Conservation (phyloP, 2,329 filamentous ascomycete genomes). For the Penicillium sp. region DNA sequence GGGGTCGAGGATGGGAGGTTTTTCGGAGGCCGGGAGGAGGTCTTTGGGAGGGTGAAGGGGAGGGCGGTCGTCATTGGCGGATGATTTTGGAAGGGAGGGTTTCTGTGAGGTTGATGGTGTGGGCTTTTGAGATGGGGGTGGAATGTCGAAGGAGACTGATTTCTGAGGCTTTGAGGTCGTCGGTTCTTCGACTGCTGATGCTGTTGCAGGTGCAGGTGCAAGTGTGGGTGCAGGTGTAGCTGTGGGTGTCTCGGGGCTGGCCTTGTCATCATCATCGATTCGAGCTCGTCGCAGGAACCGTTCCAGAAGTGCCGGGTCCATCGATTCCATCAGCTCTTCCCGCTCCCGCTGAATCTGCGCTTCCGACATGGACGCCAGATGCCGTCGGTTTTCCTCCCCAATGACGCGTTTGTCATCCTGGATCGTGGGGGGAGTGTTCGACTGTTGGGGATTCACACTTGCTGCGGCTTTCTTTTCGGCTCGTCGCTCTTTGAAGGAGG, state of each 20-base stretch:
- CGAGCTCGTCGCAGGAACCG: constrained; percentile 74
- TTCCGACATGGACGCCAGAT: constrained; percentile 74
- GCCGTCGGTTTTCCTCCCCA: constrained; percentile 76
- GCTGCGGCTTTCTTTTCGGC: constrained; percentile 28
- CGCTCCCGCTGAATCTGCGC: constrained; percentile 80
- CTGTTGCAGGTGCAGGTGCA: constrained; percentile 1
- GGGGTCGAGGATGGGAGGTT: constrained; percentile 32
- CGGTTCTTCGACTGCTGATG: constrained; percentile 3
- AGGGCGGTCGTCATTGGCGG: constrained; percentile 36
- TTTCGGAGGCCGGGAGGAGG: constrained; percentile 44
- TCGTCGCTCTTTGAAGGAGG: constrained; percentile 76
- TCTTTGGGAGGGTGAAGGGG: constrained; percentile 41
- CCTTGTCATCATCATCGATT: constrained; percentile 62
- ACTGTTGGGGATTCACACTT: neutral
- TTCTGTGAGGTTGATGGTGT: constrained; percentile 9
- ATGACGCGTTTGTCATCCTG: constrained; percentile 69
- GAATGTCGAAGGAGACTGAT: constrained; percentile 33
- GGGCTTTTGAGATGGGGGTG: constrained; percentile 8
- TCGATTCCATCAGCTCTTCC: constrained; percentile 73
- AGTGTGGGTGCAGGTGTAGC: neutral
- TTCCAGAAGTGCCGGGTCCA: constrained; percentile 76
- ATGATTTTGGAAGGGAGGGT: constrained; percentile 6
- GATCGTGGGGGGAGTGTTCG: constrained; percentile 6
- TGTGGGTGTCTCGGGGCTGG: neutral
- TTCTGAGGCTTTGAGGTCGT: constrained; percentile 28